Evolutionary conservation across 1,284 basidiomycete species (phyloP), one percentile per base, ranked within the genome.

Genomic region (Cerioporus squamosus): DNA sequence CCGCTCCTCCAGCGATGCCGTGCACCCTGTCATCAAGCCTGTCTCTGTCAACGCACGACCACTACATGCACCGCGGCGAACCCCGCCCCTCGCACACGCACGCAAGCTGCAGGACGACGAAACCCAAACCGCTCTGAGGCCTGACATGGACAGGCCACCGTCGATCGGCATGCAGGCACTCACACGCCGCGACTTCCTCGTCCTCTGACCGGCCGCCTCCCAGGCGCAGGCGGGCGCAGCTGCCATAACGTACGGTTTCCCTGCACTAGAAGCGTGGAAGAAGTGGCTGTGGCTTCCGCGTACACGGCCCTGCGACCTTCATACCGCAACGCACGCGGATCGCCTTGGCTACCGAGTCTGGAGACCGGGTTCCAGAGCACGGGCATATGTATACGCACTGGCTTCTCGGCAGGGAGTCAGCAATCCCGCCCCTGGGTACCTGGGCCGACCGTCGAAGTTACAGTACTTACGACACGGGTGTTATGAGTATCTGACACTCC

Each of bases 181-280:
- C 49, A 24, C 49, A 51, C 38, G 39, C 38, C 4, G 18, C 49
- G 15, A 15, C 38, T 42, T 40, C 49, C 39, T 42, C 49, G 26
- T 51, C 38, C 49, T 22, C 29, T 36, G 18, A 24, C 36, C 18
- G 20, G 20, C 26, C 33, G n/a, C 33, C 33, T 47, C 49, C 38
- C 31, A 39, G 33, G 26, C 18, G 14, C 45, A 33, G 38, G 12
- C 26, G 45, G 36, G 17, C 39, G 39, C 38, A 36, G 24, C 23
- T 24, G n/a, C 26, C 26, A 20, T 17, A 12, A 39, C 47, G 47
- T 20, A 23, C 36, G 36, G 26, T 26, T 55, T 49, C 53, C 53
- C 53, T 44, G 31, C 18, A 20, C 54, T 56, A 56, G 54, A 56
- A 56, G 48, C 48, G 8, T 47, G 44, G 52, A 53, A 53, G 22